A percentile compares a stretch with the other conserved stretches of the same genome.
Conservation (phyloP, 106 monocot species). For the Triglochin maritima region DNA sequence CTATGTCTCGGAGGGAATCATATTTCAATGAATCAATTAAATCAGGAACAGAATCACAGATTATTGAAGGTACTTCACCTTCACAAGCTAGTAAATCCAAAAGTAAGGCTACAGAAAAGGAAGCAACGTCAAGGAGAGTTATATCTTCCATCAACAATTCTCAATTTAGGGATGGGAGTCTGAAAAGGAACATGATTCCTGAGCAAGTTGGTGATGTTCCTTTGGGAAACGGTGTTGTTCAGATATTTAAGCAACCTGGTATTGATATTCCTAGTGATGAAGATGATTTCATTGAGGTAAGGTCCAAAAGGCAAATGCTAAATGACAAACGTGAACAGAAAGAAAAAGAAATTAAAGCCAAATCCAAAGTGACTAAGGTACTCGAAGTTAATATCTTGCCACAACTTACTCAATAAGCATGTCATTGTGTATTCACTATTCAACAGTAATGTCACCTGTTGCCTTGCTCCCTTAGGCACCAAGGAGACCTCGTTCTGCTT, state of each 20-base stretch:
- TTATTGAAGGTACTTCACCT: slow-evolving; percentile 12
- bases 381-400: background rate
- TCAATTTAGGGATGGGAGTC: slow-evolving; percentile 10
- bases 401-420: no score
- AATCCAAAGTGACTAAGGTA: slow-evolving; percentile 56
- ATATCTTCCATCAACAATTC: slow-evolving; percentile 16
- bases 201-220: slow-evolving; percentile 63
- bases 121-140: slow-evolving; percentile 16
- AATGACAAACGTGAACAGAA: slow-evolving; percentile 76
- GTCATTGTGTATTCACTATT: no score
- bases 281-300: slow-evolving; percentile 92
- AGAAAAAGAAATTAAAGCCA: slow-evolving; percentile 79
- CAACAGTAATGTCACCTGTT: background rate
- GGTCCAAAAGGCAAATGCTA: slow-evolving; percentile 89
- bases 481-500: slow-evolving; percentile 29
- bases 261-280: slow-evolving; percentile 86
- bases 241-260: slow-evolving; percentile 76
- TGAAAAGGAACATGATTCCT: slow-evolving; percentile 20
- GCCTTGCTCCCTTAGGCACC: slow-evolving; percentile 24
- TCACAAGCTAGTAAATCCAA: slow-evolving; percentile 11
- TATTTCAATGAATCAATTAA: slow-evolving; percentile 19
- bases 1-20: slow-evolving; percentile 19
- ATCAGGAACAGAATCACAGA: slow-evolving; percentile 19
- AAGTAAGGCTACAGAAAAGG: slow-evolving; percentile 17
- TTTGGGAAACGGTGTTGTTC: slow-evolving; percentile 53